Evolutionary conservation across 768 basidiomycete genomes (phyloP), one percentile per base, ranked within the genome.

Genomic region (Kwoniella heveanensis): DNA sequence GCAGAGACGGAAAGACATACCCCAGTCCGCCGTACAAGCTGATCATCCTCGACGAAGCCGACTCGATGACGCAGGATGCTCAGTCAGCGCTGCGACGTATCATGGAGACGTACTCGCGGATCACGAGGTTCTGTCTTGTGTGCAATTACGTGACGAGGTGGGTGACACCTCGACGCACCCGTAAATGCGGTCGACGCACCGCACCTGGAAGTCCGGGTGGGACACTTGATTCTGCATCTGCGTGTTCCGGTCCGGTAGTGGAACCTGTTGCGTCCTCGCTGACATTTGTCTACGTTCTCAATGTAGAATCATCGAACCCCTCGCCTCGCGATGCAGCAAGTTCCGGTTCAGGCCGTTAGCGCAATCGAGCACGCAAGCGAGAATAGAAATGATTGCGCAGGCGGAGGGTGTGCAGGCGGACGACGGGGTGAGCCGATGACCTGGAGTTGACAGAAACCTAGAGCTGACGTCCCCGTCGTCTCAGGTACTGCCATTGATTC

Each of bases 1-100:
- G 48, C 32, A 81, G 79, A 1, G 73, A 78, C 65, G 80, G 81
- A 30, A 90, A 90, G 74, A 85, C 83, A 47, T 98, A 97, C 76
- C 95, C 94, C 48, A 95, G 91, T 78, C 96, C 96, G 15, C 96
- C 96, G 0, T 99, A 91, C 84, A 99, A 99, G 79, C 95, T 99
- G 68, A 89, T 99, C 76, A 98, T 99, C 66, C 86, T 99, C 25
- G 96, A 99, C 73, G 96, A 99, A 81, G 96, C 96, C 22, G 96
- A 99, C 79, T 95, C 92, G 5, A 99, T 99, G 96, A 99, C 96
- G 5, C 95, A 98, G 81, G 96, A 99, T 77, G 96, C 96, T 4
- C 96, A 99, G 79, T 93, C 90, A 32, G 96, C 96, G 0, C 83
- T 99, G 44, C 85, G 96, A 46, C 86, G 96, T n/a, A 98, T 98